Evolutionary conservation across 805 yeast species (phyloP).

Genomic region (Candida pseudofarinosa): DNA sequence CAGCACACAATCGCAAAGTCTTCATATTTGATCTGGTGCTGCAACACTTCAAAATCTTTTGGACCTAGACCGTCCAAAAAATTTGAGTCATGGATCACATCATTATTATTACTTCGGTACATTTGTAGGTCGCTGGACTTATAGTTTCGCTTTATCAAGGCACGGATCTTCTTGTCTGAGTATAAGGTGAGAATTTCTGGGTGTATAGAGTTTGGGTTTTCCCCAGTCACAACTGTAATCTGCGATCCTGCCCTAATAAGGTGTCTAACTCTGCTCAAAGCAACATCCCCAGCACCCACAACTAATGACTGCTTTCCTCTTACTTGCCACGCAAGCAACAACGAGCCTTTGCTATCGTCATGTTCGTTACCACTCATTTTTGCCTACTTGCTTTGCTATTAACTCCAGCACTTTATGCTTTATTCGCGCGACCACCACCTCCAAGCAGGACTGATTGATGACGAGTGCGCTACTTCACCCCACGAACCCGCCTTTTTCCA

Average conservation of each 20-base stretch:
- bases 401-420: neutral
- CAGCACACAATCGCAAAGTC: conserved; percentile 65
- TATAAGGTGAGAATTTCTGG: conserved; percentile 24
- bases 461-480: too few relatives aligned
- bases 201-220: conserved; percentile 17
- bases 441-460: too few relatives aligned
- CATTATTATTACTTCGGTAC: conserved; percentile 22
- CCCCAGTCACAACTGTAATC: conserved; percentile 58
- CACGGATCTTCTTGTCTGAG: conserved; percentile 37
- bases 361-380: neutral
- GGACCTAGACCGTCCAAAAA: conserved; percentile 2
- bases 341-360: conserved; percentile 44
- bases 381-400: neutral
- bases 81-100: neutral
- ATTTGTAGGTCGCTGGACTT: conserved; percentile 44
- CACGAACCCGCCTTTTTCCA: too few relatives aligned
- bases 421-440: too few relatives aligned
- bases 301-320: conserved; percentile 61
- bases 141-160: conserved; percentile 44
- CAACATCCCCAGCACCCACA: conserved; percentile 79
- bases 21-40: conserved; percentile 29
- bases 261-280: conserved; percentile 63
- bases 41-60: conserved; percentile 24
- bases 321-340: conserved; percentile 73
- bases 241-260: conserved; percentile 66